Conservation (phyloP, 2,329 filamentous ascomycete species). For the Cercospora janseana region DNA sequence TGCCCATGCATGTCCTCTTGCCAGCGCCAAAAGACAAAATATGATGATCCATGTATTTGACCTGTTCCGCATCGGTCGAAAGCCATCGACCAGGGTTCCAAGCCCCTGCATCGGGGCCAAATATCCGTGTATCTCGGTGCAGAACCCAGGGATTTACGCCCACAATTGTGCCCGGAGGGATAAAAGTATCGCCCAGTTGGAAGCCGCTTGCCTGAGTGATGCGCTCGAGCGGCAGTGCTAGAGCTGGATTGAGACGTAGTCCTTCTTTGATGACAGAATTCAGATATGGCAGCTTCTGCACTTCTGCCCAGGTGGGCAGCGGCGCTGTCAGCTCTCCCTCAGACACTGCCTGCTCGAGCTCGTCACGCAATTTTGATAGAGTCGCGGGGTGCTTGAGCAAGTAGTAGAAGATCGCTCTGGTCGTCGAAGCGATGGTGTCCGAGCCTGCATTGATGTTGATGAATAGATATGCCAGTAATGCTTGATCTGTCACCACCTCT, state of each 20-base stretch:
- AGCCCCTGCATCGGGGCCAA: slow-evolving; percentile 32
- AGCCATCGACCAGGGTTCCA: slow-evolving; percentile 51
- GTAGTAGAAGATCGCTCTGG: slow-evolving; percentile 19
- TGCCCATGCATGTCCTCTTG: slow-evolving; percentile 21
- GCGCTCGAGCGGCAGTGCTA: slow-evolving; percentile 28
- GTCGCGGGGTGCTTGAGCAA: slow-evolving; percentile 16
- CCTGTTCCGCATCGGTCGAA: slow-evolving; percentile 51
- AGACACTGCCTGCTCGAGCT: slow-evolving; percentile 19
- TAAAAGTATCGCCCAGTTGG: slow-evolving; percentile 24
- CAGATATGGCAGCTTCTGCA: slow-evolving; percentile 29
- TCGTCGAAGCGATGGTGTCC: slow-evolving; percentile 22
- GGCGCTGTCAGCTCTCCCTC: slow-evolving; percentile 22
- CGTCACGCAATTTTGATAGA: slow-evolving; percentile 15
- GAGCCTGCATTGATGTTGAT: slow-evolving; percentile 32
- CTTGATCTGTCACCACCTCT: slow-evolving; percentile 28
- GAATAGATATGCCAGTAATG: slow-evolving; percentile 30
- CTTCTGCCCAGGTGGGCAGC: slow-evolving; percentile 20
- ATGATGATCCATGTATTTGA: slow-evolving; percentile 63
- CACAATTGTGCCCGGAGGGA: slow-evolving; percentile 43
- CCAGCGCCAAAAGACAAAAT: slow-evolving; percentile 46
- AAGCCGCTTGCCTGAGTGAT: slow-evolving; percentile 25
- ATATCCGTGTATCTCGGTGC: slow-evolving; percentile 43
- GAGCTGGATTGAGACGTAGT: slow-evolving; percentile 27
- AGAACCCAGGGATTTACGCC: slow-evolving; percentile 48
- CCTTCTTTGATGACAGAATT: slow-evolving; percentile 32